Evolutionary conservation across 2,329 filamentous ascomycete genomes (phyloP), one percentile per base, ranked within the genome.

Genomic region (Dothistroma pini): DNA sequence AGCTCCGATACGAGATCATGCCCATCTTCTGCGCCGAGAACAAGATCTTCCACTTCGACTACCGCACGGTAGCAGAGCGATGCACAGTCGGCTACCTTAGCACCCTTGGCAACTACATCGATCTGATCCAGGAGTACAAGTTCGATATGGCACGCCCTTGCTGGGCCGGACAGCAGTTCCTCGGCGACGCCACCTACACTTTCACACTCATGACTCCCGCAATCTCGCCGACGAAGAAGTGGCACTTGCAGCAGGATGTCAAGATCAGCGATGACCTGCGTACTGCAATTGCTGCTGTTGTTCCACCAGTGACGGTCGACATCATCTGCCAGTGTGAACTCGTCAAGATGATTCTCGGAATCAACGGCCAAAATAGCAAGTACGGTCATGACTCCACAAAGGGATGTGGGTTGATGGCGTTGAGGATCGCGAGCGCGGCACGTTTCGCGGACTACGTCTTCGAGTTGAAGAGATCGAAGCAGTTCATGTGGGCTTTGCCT

Each of bases 1-100:
- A 70, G 57, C 63, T 70, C 16, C 61, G 69, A 47, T 59, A 60
- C 34, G 69, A 71, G 59, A 52, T 65, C 22, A 59, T 65, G 53
- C 63, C 66, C 1, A 69, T 71, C 53, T 70, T 61, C 62, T 61
- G 56, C 57, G 49, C 57, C 29, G 68, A 71, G 59, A 69, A 70
- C 38, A 31, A 32, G 8, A 54, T 51, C 12, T 65, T 70, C 57
- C 31, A 54, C 16, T 71, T 71, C 54, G 67, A 71, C 54, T 59
- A 63, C 31, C 61, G 59, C 12, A 65, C 66, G 31, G 67, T 70
- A 21, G 60, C 62, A 19, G 63, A 68, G 44, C 59, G 61, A n/a
- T 71, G 69, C 50, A 62, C 64, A 2, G 58, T 54, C 10, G 61
- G 65, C 50, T 69, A 58, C 61, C 49, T 69, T 1, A 54, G 55